Evolutionary conservation across 768 basidiomycete species (phyloP).

Genomic region (Pleurotus giganteus): DNA sequence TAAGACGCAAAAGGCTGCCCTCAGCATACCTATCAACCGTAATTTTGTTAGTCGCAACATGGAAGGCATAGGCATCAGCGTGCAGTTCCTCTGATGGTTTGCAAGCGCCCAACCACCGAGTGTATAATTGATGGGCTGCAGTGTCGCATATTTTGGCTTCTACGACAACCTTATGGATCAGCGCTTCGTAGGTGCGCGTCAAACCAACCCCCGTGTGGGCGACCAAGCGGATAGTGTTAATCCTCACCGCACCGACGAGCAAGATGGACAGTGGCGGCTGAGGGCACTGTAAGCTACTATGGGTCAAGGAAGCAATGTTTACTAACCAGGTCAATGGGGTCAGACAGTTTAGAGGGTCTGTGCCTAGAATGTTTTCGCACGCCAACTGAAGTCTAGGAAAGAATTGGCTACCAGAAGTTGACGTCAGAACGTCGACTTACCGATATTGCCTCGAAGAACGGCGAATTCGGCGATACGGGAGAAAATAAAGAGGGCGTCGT

Average conservation of each 20-base stretch:
- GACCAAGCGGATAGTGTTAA: conserved; percentile 47
- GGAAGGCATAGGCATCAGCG: conserved; percentile 48
- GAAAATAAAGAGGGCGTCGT: conserved; percentile 18
- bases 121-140: conserved; percentile 41
- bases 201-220: conserved; percentile 28
- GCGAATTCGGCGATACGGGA: conserved; percentile 23
- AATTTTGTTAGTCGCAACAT: conserved; percentile 38
- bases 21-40: conserved; percentile 39
- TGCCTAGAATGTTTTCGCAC: conserved; percentile 38
- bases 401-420: conserved; percentile 2
- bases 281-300: conserved; percentile 1
- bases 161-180: conserved; percentile 38
- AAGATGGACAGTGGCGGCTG: conserved; percentile 50
- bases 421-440: conserved; percentile 26
- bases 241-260: conserved; percentile 36
- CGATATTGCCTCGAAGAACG: conserved; percentile 42
- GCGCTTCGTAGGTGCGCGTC: conserved; percentile 37
- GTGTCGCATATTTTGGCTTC: conserved; percentile 49
- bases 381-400: conserved; percentile 44
- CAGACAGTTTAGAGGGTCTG: conserved; percentile 37
- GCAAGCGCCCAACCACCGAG: conserved; percentile 47
- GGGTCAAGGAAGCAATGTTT: background rate
- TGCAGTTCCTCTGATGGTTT: conserved; percentile 32
- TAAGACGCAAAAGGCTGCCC: conserved; percentile 34
- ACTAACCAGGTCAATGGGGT: conserved; percentile 36